Base-by-base conservation (phyloP, 2,329 filamentous ascomycete species). In the Colletotrichum cuscutae region DNA sequence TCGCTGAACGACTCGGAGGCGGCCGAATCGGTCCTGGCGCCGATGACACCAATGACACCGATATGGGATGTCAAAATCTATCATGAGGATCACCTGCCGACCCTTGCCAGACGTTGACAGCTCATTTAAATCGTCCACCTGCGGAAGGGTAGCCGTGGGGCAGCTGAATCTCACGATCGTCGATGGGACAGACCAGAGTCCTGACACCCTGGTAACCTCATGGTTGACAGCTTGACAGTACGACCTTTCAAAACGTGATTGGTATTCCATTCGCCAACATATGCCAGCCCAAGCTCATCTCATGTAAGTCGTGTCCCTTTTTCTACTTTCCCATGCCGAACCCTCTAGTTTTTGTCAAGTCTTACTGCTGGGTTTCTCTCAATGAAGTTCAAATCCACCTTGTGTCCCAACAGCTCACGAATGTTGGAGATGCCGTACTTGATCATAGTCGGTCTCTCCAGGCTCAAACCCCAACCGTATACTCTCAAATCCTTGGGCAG, bases 371-470 rank as follows among this genome's bases (percentile, higher is more conserved):
- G 92, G 84, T 97, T 98, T 77, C 89, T 91, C 86, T 97, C 93
- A 77, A 99, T 95, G 86, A 98, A 98, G 80, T 91, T 91, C 80
- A 98, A 85, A 84, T 98, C 95, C 54, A 98, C 95, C 87, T 98
- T 97, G 86, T 99, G 96, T 15, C 96, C 96, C 67, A 99, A 86
- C 79, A 98, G 85, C 84, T 98, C 95, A 77, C 95, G 91, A 78
- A 98, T 98, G 83, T 98, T 98, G 79, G 90, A 94, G 74, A 95
- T 94, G 78, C 89, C 91, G 82, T 93, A 97, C 89, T 97, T 97
- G 86, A 98, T 98, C 97, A 98, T 99, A 12, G 97, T 98, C 71
- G 97, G 97, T 78, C 97, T 87, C 88, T 99, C 97, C 80, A 99
- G 84, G 82, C 91, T 94, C 80, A 99, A 85, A 49, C 97, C 97